Conservation (phyloP, 371 early-diverging fungal species). For the Funneliformis caledonium region DNA sequence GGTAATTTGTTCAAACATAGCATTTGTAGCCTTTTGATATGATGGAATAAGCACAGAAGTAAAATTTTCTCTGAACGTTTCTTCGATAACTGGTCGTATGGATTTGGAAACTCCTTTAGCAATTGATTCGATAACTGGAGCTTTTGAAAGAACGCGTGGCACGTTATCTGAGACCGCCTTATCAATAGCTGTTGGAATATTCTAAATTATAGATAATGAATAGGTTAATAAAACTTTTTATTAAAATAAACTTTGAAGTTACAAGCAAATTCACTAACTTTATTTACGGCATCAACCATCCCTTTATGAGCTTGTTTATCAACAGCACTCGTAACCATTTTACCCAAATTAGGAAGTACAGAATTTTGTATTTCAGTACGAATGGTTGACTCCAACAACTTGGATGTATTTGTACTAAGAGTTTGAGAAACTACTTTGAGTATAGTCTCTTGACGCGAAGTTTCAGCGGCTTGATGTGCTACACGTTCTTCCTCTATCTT, state of each 20-base stretch:
- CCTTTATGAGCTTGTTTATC: conserved; percentile 49
- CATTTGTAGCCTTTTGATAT: conserved; percentile 51
- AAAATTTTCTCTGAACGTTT: conserved; percentile 51
- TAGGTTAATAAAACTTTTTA: neutral
- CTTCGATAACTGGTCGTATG: conserved; percentile 49
- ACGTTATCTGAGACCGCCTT: conserved; percentile 56
- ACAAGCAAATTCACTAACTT: conserved; percentile 41
- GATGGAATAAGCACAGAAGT: conserved; percentile 49
- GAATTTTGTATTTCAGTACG: conserved; percentile 49
- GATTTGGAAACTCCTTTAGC: conserved; percentile 47
- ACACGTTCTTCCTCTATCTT: conserved; percentile 49
- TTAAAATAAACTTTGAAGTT: neutral
- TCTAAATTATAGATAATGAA: conserved; percentile 31
- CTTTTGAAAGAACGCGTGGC: conserved; percentile 56
- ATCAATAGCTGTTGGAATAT: conserved; percentile 54
- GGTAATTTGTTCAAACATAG: conserved; percentile 53
- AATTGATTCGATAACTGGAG: conserved; percentile 44
- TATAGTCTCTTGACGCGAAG: conserved; percentile 49
- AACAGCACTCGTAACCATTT: conserved; percentile 47
- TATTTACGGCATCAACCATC: conserved; percentile 46
- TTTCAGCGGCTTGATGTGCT: conserved; percentile 49
- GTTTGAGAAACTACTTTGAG: conserved; percentile 50
- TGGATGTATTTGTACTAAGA: conserved; percentile 50
- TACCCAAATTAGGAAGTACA: conserved; percentile 49
- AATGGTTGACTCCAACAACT: conserved; percentile 51